phyloP scores from a whole-genome alignment of 2,329 filamentous ascomycete genomes.

The Parastagonospora avenae region DNA sequence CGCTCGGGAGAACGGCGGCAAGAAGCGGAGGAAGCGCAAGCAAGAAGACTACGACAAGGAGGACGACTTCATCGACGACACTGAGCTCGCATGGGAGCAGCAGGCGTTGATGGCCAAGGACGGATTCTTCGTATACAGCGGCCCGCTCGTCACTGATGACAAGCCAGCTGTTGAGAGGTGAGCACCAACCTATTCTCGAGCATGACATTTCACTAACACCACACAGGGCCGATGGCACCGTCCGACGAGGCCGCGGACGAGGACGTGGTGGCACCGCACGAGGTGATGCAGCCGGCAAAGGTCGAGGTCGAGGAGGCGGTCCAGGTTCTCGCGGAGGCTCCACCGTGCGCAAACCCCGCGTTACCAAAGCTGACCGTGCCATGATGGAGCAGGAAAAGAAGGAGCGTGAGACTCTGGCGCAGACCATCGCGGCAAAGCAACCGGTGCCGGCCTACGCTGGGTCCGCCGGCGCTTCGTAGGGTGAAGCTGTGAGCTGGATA shows the following conservation, averaged over 20 bases:
- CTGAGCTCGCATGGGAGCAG: slow-evolving; percentile 92
- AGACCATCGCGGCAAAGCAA: slow-evolving; percentile 34
- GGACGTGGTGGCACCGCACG: slow-evolving; percentile 57
- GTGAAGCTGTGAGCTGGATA: too few species aligned
- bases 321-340: slow-evolving; percentile 77
- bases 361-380: slow-evolving; percentile 84
- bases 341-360: slow-evolving; percentile 78
- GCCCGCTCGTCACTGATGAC: slow-evolving; percentile 86
- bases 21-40: slow-evolving; percentile 82
- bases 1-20: slow-evolving; percentile 56
- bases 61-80: slow-evolving; percentile 81
- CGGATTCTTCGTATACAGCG: slow-evolving; percentile 97
- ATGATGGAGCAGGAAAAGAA: slow-evolving; percentile 81
- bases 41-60: slow-evolving; percentile 70
- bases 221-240: slow-evolving; percentile 71
- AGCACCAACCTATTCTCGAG: slow-evolving; percentile 25
- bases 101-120: slow-evolving; percentile 92
- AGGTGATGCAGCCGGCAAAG: slow-evolving; percentile 47
- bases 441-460: slow-evolving; percentile 18
- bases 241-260: slow-evolving; percentile 68
- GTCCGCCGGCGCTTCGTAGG: slow-evolving; percentile 14
- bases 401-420: slow-evolving; percentile 66
- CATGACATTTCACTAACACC: slow-evolving; percentile 29
- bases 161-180: slow-evolving; percentile 71
- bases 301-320: slow-evolving; percentile 57